Conservation (phyloP, 192 early-diverging fungal species). For the Coemansia sp. region DNA sequence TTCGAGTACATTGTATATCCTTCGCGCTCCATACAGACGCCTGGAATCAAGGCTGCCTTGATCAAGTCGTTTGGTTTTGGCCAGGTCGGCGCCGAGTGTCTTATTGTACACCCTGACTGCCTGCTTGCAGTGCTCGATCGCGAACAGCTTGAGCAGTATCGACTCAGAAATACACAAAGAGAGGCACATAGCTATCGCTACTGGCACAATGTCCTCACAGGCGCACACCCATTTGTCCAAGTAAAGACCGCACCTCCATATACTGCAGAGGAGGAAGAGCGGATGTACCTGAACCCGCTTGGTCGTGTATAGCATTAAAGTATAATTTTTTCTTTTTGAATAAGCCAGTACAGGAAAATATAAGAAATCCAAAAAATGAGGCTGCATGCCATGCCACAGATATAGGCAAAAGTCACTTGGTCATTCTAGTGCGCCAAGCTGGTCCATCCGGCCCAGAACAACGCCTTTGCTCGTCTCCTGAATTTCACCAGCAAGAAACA, state of each 20-base stretch:
- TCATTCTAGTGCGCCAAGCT: constrained; percentile 71
- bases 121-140: constrained; percentile 71
- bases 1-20: constrained; percentile 85
- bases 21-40: constrained; percentile 81
- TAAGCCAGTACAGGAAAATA: not conserved
- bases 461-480: constrained; percentile 90
- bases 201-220: constrained; percentile 85
- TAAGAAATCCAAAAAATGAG: not conserved
- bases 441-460: constrained; percentile 71
- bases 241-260: constrained; percentile 88
- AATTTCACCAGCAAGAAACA: constrained; percentile 97
- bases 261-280: constrained; percentile 68
- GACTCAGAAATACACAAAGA: constrained; percentile 59
- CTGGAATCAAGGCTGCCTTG: constrained; percentile 86
- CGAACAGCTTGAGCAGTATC: constrained; percentile 69
- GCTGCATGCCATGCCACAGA: not conserved
- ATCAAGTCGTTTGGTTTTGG: constrained; percentile 96
- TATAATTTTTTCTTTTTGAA: not conserved
- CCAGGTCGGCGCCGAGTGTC: constrained; percentile 87
- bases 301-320: not conserved
- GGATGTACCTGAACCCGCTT: constrained; percentile 83
- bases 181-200: constrained; percentile 80
- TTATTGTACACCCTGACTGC: constrained; percentile 87
- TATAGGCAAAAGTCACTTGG: constrained; percentile 35
- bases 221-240: constrained; percentile 76